phyloP scores from a whole-genome alignment of 1,284 basidiomycete genomes.

The Ceratobasidium sp. region DNA sequence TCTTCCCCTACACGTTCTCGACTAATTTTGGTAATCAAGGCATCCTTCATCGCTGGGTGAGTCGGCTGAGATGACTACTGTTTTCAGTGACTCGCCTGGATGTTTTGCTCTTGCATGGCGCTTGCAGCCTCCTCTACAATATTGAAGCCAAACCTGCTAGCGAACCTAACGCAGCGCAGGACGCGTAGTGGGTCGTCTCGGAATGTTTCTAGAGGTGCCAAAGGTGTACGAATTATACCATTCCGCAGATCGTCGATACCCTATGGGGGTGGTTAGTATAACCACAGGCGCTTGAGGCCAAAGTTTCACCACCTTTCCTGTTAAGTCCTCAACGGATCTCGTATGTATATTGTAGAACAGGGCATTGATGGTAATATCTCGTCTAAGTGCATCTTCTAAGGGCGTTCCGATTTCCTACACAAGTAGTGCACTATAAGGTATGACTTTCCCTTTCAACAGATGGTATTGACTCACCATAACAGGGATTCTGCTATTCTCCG shows the following conservation, averaged over 20 bases:
- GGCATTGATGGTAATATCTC: conserved; percentile 97
- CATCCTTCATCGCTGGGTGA: conserved; percentile 64
- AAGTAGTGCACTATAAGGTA: not conserved
- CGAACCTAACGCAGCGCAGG: conserved; percentile 91
- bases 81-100: conserved; percentile 68
- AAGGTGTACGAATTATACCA: conserved; percentile 89
- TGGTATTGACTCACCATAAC: conserved; percentile 72
- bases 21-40: conserved; percentile 83
- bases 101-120: conserved; percentile 74
- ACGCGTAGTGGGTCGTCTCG: conserved; percentile 94
- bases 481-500: conserved; percentile 89
- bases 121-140: conserved; percentile 80
- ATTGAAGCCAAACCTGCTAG: conserved; percentile 88
- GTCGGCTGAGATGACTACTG: not conserved
- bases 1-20: conserved; percentile 93
- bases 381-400: conserved; percentile 87
- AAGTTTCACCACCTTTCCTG: conserved; percentile 72
- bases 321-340: conserved; percentile 89
- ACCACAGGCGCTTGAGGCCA: not conserved
- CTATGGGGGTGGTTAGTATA: conserved; percentile 57
- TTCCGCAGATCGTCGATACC: conserved; percentile 86
- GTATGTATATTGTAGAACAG: conserved; percentile 97
- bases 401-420: conserved; percentile 91
- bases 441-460: not conserved
- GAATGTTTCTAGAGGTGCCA: conserved; percentile 90